Conservation (phyloP, 2,329 filamentous ascomycete species). For the Tolypocladium cylindrosporum region DNA sequence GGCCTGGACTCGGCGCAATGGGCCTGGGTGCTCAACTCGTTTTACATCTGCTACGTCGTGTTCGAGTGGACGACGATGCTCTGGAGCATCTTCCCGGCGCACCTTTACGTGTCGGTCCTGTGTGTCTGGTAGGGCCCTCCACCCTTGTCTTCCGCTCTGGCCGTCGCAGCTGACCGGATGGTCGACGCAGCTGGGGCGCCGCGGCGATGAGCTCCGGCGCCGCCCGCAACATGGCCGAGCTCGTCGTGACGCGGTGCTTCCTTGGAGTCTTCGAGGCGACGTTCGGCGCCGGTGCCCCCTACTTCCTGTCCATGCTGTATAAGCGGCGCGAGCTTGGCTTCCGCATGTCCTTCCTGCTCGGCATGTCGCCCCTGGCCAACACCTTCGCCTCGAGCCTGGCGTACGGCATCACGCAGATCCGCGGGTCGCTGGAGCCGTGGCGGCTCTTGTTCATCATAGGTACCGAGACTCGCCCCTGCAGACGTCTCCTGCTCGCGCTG, state of each 20-base stretch:
- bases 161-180: no score
- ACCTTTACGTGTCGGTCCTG: conserved; percentile 10
- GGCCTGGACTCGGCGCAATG: conserved; percentile 10
- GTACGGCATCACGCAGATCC: conserved; percentile 20
- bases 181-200: conserved; percentile 3
- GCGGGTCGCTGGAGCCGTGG: conserved; percentile 16
- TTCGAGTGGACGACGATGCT: conserved; percentile 13
- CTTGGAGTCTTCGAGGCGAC: conserved; percentile 18
- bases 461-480: not conserved
- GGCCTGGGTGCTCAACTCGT: conserved; percentile 14
- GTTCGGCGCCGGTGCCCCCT: conserved; percentile 16
- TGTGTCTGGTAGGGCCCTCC: conserved; percentile 9
- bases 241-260: conserved; percentile 13
- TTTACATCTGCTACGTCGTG: conserved; percentile 14
- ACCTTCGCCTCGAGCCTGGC: conserved; percentile 22
- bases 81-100: conserved; percentile 14
- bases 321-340: conserved; percentile 19
- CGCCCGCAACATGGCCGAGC: conserved; percentile 8
- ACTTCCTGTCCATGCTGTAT: conserved; percentile 23
- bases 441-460: conserved; percentile 19
- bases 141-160: conserved; percentile 13
- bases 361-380: conserved; percentile 19
- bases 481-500: not conserved
- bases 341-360: conserved; percentile 16
- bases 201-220: conserved; percentile 11